These are phyloP conservation scores for Ophiocordyceps camponoti-leonardi DNA, from an alignment of 2,329 filamentous ascomycete genomes.

Conservation along the genomic window DNA sequence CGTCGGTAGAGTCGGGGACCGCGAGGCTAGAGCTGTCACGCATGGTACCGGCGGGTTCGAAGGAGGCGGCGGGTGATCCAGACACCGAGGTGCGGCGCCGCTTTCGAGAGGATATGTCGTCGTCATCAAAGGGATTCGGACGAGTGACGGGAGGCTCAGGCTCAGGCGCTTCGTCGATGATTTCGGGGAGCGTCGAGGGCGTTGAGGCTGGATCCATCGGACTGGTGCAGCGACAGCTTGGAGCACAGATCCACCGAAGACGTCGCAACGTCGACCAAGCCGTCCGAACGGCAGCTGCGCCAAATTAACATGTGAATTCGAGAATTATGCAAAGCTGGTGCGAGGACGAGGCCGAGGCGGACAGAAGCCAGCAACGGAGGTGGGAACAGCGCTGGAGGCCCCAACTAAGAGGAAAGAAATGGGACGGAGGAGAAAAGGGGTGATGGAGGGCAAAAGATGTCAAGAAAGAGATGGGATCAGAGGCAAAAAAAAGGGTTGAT, in stretches of 20 bases:
- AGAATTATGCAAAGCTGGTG: slow-evolving; percentile 7
- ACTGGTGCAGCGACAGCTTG: slow-evolving; percentile 18
- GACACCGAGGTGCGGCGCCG: slow-evolving; percentile 42
- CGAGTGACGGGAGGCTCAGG: slow-evolving; percentile 46
- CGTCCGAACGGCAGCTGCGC: slow-evolving; percentile 33
- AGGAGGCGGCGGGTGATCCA: slow-evolving; percentile 35
- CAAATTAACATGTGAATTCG: slow-evolving; percentile 39
- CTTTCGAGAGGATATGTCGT: slow-evolving; percentile 37
- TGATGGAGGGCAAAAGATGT: background rate
- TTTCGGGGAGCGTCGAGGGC: slow-evolving; percentile 29
- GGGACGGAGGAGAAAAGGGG: background rate
- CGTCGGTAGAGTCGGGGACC: slow-evolving; percentile 13
- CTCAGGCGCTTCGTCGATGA: slow-evolving; percentile 34
- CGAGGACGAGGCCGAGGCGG: background rate
- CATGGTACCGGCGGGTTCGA: slow-evolving; percentile 21
- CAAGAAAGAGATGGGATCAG: background rate
- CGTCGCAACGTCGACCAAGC: slow-evolving; percentile 33
- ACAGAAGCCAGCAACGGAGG: background rate
- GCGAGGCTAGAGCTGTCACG: slow-evolving; percentile 15
- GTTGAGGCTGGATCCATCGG: slow-evolving; percentile 37
- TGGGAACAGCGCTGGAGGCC: background rate
- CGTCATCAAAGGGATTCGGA: slow-evolving; percentile 47
- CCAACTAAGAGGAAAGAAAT: background rate
- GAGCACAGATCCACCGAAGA: slow-evolving; percentile 27
- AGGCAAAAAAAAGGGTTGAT: background rate